Evolutionary conservation across 768 basidiomycete genomes (phyloP), one percentile per base, ranked within the genome.

Genomic region (Mycena galopus): DNA sequence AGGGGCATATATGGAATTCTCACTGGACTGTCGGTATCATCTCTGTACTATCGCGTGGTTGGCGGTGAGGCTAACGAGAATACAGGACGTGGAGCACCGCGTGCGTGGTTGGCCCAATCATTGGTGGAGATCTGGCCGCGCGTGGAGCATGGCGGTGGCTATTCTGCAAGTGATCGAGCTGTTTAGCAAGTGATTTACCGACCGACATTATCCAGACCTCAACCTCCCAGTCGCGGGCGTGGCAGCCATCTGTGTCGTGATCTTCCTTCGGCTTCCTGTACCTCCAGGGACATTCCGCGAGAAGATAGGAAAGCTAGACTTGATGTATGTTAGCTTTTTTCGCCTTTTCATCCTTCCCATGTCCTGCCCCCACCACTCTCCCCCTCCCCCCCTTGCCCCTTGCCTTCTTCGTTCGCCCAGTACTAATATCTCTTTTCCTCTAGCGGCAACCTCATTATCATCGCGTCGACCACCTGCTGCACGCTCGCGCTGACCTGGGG

Each of bases 401-500:
- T n/a, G 44, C n/a, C 11, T 47, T 47, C 21, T 47, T n/a, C n/a
- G n/a, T n/a, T n/a, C n/a, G n/a, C n/a, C n/a, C n/a, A 21, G 21
- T 21, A 21, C n/a, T 47, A 21, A 47, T 47, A 47, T 25, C 4
- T 25, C 50, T 27, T 51, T 51, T 27, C 12, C 50, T 14, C 5
- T 14, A 85, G 86, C 25, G 83, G 84, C 9, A 85, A 84, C 51
- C 14, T 79, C 4, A 53, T 85, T 7, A 68, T 86, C 19, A 81
- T 82, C 37, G 67, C 73, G 1, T 78, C 79, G 30, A 81, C 81
- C 0, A 76, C 78, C 4, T 75, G 80, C 30, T 68, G 70, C 27
- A 75, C 79, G 10, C 75, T 85, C 42, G 83, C 77, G 17, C 66
- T 85, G 58, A 82, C 86, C 11, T 84, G 82, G 86, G 88, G 84